These are phyloP conservation scores for Aureobasidium sp. DNA, from an alignment of 2,329 filamentous ascomycete genomes.

Conservation along the genomic window DNA sequence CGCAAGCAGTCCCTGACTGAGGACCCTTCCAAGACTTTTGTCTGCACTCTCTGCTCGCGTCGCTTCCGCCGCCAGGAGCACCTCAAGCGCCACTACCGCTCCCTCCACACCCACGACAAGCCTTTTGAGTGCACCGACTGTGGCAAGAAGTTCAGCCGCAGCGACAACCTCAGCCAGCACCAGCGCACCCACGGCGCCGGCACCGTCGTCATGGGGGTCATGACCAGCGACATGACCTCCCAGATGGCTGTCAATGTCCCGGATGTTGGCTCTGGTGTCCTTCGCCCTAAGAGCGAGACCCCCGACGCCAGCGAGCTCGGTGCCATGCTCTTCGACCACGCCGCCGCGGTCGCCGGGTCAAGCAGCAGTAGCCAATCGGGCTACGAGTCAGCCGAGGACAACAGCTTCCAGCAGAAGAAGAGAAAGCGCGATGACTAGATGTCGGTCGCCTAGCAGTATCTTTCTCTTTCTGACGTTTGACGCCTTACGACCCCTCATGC, in stretches of 20 bases:
- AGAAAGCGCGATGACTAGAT: slow-evolving; percentile 38
- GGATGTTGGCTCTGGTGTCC: slow-evolving; percentile 27
- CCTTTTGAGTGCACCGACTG: slow-evolving; percentile 97
- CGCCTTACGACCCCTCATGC: slow-evolving; percentile 12
- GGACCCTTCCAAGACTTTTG: slow-evolving; percentile 96
- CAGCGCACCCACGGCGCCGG: slow-evolving; percentile 87
- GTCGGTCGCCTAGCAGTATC: not conserved
- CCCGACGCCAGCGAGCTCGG: slow-evolving; percentile 60
- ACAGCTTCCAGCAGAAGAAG: slow-evolving; percentile 35
- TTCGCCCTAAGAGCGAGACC: slow-evolving; percentile 30
- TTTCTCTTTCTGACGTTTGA: slow-evolving; percentile 9
- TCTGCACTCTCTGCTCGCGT: slow-evolving; percentile 92
- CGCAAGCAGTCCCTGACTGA: slow-evolving; percentile 98
- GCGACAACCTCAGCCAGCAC: slow-evolving; percentile 95
- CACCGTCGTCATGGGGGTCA: slow-evolving; percentile 82
- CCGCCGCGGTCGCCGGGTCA: slow-evolving; percentile 65
- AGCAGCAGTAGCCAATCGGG: slow-evolving; percentile 38
- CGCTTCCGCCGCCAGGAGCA: slow-evolving; percentile 98
- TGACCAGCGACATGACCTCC: slow-evolving; percentile 36
- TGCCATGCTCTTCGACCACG: slow-evolving; percentile 69
- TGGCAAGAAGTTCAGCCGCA: slow-evolving; percentile 98
- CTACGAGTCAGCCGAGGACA: slow-evolving; percentile 20
- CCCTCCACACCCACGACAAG: slow-evolving; percentile 97
- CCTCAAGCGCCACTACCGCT: slow-evolving; percentile 96
- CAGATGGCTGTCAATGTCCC: slow-evolving; percentile 27